Evolutionary conservation across 805 yeast genomes (phyloP).

Genomic region (Yueomyces sinensis): DNA sequence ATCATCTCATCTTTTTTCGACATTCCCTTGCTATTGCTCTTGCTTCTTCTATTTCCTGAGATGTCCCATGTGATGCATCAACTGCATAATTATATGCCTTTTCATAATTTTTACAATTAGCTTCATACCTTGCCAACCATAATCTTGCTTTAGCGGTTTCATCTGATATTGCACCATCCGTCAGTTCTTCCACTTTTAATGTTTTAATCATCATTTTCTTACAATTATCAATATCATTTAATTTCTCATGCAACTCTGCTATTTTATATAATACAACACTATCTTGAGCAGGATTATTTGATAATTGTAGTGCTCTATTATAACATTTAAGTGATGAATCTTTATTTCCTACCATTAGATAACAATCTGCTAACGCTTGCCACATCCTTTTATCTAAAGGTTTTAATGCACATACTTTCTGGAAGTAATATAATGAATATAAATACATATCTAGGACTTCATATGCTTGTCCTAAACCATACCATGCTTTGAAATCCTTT

Average conservation of each 20-base stretch:
- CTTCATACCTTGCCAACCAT: slow-evolving; percentile 71
- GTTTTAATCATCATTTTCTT: slow-evolving; percentile 44
- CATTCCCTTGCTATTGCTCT: slow-evolving; percentile 72
- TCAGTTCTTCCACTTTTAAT: slow-evolving; percentile 45
- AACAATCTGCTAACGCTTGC: slow-evolving; percentile 89
- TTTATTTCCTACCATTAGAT: slow-evolving; percentile 58
- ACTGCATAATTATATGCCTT: slow-evolving; percentile 63
- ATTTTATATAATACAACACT: slow-evolving; percentile 43
- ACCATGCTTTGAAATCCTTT: slow-evolving; percentile 94
- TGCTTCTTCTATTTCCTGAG: slow-evolving; percentile 83
- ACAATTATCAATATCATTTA: slow-evolving; percentile 41
- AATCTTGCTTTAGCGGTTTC: slow-evolving; percentile 69
- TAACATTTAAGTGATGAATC: slow-evolving; percentile 72
- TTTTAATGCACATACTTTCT: slow-evolving; percentile 75
- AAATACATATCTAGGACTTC: slow-evolving; percentile 92
- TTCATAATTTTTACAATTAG: slow-evolving; percentile 42
- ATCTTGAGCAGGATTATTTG: slow-evolving; percentile 40
- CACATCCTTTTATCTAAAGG: slow-evolving; percentile 91
- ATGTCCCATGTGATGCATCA: slow-evolving; percentile 58
- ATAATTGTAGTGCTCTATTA: slow-evolving; percentile 53
- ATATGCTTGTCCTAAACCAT: slow-evolving; percentile 95
- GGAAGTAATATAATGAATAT: slow-evolving; percentile 85
- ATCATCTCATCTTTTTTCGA: slow-evolving; percentile 24
- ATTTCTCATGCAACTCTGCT: slow-evolving; percentile 51
- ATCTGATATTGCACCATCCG: slow-evolving; percentile 49